Base-by-base conservation (phyloP, 148 eudicot genomes). In the Gaultheria prostrata region DNA sequence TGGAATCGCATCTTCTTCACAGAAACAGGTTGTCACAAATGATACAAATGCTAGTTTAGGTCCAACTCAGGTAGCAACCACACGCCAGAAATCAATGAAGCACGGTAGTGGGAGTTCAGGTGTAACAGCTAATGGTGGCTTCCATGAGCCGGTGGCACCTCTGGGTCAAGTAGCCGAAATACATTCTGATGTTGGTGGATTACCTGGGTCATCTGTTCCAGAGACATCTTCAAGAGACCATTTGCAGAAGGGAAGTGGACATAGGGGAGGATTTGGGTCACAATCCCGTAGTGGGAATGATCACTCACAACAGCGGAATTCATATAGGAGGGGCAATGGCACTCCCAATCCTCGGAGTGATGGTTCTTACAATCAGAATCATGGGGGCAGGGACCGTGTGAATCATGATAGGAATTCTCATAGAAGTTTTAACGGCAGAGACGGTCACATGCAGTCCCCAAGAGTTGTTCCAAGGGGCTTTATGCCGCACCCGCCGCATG, bases 331-430 rank as follows among this genome's bases (percentile, higher is more conserved):
- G 85, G 93, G 91, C 6, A 86, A 87, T 83, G 86, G 92, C 26
- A 91, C 90, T 8, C 79, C 90, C 70, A 93, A 89, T 79, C 85
- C 92, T 14, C 95, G 97, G 14, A 92, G 93, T 73, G 97, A 93
- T 79, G 92, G 92, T 21, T 88, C 91, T 77, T 84, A 90, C 76
- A 89, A 94, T 89, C 90, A 90, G 65, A 85, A 82, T 86, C 84
- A 85, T 83, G 92, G 91, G 53, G 89, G 89, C 72, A 93, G 93
- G 75, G 94, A 94, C 72, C 90, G 93, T 20, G 90, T 89, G 61
- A 95, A 90, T 85, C 92, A 88, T 80, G 95, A 94, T 35, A 91
- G 97, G 95, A 91, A 87, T 74, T 87, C 85, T 59, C 88, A 84
- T 48, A 83, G 91, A 84, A 89, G 89, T 88, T 92, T 88, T 87